These are phyloP conservation scores for Eragrostis curvula DNA, from an alignment of 176 grass and related monocot genomes.

Conservation along the genomic window DNA sequence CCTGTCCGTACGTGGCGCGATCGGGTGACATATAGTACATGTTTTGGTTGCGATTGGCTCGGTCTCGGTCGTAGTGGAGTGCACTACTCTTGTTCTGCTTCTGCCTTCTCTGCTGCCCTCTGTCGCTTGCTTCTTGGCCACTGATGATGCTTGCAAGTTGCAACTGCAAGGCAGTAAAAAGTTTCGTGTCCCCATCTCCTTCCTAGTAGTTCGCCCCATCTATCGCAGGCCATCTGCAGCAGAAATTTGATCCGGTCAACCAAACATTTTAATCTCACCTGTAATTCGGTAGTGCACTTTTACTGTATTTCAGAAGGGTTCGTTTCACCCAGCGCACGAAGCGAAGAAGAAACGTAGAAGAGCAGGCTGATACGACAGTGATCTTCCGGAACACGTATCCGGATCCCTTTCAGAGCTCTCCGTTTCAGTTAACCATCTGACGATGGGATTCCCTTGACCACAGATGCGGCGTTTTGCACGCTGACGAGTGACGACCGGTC, in stretches of 20 bases:
- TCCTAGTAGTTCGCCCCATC: too few species aligned
- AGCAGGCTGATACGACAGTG: neutral
- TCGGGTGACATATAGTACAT: too few species aligned
- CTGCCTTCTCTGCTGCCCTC: neutral
- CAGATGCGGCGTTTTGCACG: slow-evolving; percentile 10
- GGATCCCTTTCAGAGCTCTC: neutral
- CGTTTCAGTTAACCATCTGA: neutral
- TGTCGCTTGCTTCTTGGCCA: neutral
- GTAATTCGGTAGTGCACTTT: too few species aligned
- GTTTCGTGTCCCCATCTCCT: too few species aligned
- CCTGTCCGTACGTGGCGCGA: too few species aligned
- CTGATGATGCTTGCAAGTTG: neutral
- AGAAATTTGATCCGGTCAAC: too few species aligned
- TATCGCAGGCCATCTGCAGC: too few species aligned
- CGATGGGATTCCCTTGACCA: neutral
- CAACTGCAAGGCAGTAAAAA: neutral
- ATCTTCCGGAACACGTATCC: neutral
- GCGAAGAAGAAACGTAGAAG: neutral
- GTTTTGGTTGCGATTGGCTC: too few species aligned
- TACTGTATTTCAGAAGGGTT: too few species aligned
- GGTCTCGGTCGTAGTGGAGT: too few species aligned
- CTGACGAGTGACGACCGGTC: neutral
- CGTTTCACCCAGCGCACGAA: too few species aligned
- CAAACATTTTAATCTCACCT: too few species aligned
- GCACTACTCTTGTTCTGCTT: neutral